Percentiles rank a stretch among this genome's conserved stretches.
Evolutionary conservation across 2,329 filamentous ascomycete genomes (phyloP).

Genomic region (Shiraia bambusicola): DNA sequence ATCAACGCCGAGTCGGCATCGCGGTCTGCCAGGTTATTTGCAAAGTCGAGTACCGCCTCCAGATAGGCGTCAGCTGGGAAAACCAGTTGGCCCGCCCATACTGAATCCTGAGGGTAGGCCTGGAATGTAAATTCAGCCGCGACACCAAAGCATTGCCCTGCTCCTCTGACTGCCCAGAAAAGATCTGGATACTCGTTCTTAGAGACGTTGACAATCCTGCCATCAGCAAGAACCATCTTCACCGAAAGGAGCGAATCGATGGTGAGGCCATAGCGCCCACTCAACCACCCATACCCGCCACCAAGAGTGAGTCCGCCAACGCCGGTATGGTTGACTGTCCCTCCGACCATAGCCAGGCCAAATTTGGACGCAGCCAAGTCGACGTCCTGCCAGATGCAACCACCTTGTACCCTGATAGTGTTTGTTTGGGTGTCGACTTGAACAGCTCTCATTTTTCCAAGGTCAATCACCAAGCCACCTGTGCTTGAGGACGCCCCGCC

Average conservation of each 20-base stretch:
- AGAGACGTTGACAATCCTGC: constrained; percentile 40
- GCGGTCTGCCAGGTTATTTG: no score
- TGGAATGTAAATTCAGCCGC: constrained; percentile 40
- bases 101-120: no score
- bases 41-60: no score
- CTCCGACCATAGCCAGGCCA: constrained; percentile 61
- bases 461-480: constrained; percentile 59
- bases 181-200: constrained; percentile 39
- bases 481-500: constrained; percentile 53
- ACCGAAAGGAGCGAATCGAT: constrained; percentile 28
- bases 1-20: no score
- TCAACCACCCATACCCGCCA: constrained; percentile 33
- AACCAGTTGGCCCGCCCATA: no score
- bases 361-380: constrained; percentile 54
- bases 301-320: constrained; percentile 29
- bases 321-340: constrained; percentile 62
- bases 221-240: constrained; percentile 38
- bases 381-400: constrained; percentile 57
- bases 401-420: constrained; percentile 54
- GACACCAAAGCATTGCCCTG: constrained; percentile 45
- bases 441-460: constrained; percentile 54
- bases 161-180: constrained; percentile 46
- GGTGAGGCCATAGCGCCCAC: constrained; percentile 25
- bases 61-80: no score
- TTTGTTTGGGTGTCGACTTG: constrained; percentile 49